phyloP scores from a whole-genome alignment of 1,284 basidiomycete species.

The Porodaedalea pini region DNA sequence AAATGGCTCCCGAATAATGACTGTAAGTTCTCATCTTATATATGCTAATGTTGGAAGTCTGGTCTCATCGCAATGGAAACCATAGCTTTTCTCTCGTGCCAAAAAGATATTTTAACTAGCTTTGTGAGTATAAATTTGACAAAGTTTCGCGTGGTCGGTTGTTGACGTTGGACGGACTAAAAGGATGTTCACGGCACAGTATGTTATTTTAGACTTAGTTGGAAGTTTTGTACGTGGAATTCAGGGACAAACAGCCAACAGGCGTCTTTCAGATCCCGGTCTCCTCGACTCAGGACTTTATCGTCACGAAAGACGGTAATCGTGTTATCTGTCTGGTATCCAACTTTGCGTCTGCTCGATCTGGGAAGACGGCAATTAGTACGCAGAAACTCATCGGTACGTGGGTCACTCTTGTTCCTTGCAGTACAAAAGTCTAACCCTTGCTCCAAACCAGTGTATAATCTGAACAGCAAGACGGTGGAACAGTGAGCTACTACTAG shows the following conservation, averaged over 20 bases:
- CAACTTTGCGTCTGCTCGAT: background rate
- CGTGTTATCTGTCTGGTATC: conserved; percentile 9
- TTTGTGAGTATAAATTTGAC: background rate
- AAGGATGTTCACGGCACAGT: conserved; percentile 5
- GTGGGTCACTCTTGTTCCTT: background rate
- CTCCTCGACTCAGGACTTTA: conserved; percentile 9
- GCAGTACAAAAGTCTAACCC: background rate
- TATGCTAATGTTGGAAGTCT: no score
- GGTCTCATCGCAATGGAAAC: background rate
- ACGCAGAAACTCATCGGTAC: conserved; percentile 11
- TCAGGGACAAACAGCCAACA: background rate
- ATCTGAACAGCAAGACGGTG: conserved; percentile 7
- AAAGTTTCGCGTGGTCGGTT: background rate
- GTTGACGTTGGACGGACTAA: background rate
- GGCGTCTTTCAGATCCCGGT: conserved; percentile 8
- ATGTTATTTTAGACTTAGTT: background rate
- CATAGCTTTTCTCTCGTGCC: conserved; percentile 7
- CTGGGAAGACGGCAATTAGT: background rate
- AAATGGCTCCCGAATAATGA: conserved; percentile 13
- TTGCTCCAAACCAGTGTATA: conserved; percentile 3
- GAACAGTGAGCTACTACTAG: conserved; percentile 6
- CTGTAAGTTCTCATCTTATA: conserved; percentile 5
- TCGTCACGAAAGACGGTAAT: conserved; percentile 9
- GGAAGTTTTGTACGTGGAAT: background rate
- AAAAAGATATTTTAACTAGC: conserved; percentile 3